Evolutionary conservation across 192 early-diverging fungal species (phyloP).

Genomic region (Thoreauomyces humboldtii): DNA sequence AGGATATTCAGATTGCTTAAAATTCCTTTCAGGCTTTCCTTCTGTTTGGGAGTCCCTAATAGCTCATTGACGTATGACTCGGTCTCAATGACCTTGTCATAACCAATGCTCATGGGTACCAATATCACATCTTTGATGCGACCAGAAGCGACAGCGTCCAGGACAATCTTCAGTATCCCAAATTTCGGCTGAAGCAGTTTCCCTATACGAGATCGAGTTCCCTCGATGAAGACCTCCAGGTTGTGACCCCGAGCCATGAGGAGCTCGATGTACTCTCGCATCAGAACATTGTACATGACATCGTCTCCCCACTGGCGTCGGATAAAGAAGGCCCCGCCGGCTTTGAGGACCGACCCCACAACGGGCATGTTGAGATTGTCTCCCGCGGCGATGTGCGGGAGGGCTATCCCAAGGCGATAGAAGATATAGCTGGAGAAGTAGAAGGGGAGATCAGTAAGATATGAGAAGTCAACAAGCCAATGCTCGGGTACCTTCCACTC

Average conservation of each 20-base stretch:
- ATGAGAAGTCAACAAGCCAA: background rate
- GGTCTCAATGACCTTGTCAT: slow-evolving; percentile 83
- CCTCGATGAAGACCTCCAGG: slow-evolving; percentile 81
- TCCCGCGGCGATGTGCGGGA: slow-evolving; percentile 83
- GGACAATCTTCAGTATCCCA: slow-evolving; percentile 77
- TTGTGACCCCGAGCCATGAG: slow-evolving; percentile 73
- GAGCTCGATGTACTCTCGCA: slow-evolving; percentile 71
- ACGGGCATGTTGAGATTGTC: slow-evolving; percentile 80
- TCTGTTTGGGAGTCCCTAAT: slow-evolving; percentile 75
- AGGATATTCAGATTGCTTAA: slow-evolving; percentile 51
- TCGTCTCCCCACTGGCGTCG: slow-evolving; percentile 76
- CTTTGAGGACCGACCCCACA: slow-evolving; percentile 63
- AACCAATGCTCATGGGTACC: slow-evolving; percentile 79
- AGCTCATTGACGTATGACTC: slow-evolving; percentile 76
- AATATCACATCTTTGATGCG: slow-evolving; percentile 66
- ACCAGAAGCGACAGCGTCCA: slow-evolving; percentile 66
- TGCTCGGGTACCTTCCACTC: no score
- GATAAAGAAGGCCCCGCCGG: slow-evolving; percentile 77
- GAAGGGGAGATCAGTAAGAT: background rate
- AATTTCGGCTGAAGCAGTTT: slow-evolving; percentile 79
- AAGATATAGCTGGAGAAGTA: slow-evolving; percentile 50
- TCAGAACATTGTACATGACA: slow-evolving; percentile 65
- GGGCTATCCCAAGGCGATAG: slow-evolving; percentile 71
- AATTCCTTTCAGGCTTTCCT: slow-evolving; percentile 70
- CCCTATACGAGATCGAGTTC: slow-evolving; percentile 76